These are phyloP conservation scores for Pseudonitzschia multistriata DNA, from an alignment of 108 stramenopile species.

Conservation along the genomic window DNA sequence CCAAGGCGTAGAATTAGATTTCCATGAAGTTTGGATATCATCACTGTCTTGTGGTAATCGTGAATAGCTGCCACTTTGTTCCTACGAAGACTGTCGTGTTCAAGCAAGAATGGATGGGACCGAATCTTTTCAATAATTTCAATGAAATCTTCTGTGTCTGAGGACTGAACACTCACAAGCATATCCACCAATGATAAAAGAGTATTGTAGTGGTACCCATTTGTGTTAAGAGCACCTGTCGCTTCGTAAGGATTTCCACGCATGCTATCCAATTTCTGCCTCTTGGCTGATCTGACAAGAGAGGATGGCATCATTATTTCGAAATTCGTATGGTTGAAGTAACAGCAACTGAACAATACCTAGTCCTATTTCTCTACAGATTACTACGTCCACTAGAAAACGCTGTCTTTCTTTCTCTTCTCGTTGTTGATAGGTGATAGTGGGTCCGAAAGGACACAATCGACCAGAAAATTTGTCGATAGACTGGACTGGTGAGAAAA, in stretches of 20 bases:
- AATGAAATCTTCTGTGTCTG: neutral
- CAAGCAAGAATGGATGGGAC: neutral
- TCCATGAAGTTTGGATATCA: neutral
- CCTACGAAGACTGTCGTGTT: neutral
- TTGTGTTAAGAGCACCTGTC: neutral
- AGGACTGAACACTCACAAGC: neutral
- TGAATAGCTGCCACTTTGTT: neutral
- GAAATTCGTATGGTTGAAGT: neutral
- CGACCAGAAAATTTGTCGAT: too few species aligned
- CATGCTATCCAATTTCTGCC: neutral
- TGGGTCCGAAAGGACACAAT: too few species aligned
- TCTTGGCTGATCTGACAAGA: neutral
- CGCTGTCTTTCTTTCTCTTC: too few species aligned
- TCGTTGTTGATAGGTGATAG: too few species aligned
- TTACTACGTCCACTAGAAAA: too few species aligned
- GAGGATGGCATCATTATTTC: neutral
- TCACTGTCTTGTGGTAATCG: neutral
- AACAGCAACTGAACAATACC: neutral
- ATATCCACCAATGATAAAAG: neutral
- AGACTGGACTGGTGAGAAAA: too few species aligned
- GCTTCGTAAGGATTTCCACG: neutral
- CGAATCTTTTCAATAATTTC: conserved; percentile 5
- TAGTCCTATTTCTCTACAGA: too few species aligned
- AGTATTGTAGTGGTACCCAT: neutral
- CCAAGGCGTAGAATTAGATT: neutral